A percentile compares a stretch with the other conserved stretches of the same genome.
Conservation (phyloP, 495 filamentous ascomycete genomes). For the Cercophora sp. region DNA sequence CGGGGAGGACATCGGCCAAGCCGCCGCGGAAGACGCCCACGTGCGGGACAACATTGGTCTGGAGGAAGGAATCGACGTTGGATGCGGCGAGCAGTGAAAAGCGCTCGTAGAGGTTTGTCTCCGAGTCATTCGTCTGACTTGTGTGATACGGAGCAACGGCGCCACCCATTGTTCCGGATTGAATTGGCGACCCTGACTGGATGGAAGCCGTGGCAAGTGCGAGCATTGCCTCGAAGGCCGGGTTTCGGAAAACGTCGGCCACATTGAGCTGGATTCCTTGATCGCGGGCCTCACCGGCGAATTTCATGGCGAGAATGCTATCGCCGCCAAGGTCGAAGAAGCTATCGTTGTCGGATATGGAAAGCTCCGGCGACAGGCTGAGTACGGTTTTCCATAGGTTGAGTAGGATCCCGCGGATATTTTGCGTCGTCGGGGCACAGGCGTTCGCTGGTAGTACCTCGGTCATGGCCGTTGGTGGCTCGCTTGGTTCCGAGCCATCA, state of each 20-base stretch:
- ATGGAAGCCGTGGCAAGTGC: neutral
- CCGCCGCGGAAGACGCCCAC: slow-evolving; percentile 54
- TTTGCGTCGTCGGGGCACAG: neutral
- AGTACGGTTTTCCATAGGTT: slow-evolving; percentile 24
- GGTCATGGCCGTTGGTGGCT: neutral
- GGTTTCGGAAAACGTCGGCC: slow-evolving; percentile 39
- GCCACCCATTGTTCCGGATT: neutral
- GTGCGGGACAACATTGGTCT: slow-evolving; percentile 51
- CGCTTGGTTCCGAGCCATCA: neutral
- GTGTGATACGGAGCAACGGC: neutral
- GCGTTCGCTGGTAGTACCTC: neutral
- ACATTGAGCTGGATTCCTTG: slow-evolving; percentile 50
- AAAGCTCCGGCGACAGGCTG: slow-evolving; percentile 13
- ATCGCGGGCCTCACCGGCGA: slow-evolving; percentile 50
- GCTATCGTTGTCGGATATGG: slow-evolving; percentile 44
- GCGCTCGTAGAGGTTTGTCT: slow-evolving; percentile 33
- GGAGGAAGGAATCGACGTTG: slow-evolving; percentile 46
- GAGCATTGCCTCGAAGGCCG: slow-evolving; percentile 16
- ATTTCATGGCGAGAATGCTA: slow-evolving; percentile 58
- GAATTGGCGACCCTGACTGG: neutral
- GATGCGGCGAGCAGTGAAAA: slow-evolving; percentile 46
- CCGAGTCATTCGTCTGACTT: neutral
- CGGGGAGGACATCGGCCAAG: slow-evolving; percentile 48
- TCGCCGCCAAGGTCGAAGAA: slow-evolving; percentile 65
- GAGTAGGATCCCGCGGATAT: slow-evolving; percentile 22